phyloP scores from a whole-genome alignment of 345 rosid genomes.

The Murraya koenigii region DNA sequence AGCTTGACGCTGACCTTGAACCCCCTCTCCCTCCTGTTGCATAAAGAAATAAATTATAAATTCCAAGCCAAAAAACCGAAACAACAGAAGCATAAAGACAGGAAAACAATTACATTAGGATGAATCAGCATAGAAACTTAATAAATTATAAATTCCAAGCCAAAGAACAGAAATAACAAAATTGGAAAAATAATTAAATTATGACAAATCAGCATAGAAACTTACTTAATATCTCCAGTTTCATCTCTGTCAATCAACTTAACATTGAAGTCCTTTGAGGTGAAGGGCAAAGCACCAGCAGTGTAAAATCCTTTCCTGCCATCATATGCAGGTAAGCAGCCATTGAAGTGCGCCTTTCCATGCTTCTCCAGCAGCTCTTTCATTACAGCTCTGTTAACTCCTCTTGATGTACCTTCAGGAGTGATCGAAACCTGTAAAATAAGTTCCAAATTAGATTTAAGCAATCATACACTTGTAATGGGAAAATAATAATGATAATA shows the following conservation, averaged over 20 bases:
- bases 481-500: no score
- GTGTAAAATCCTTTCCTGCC: slow-evolving; percentile 57
- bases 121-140: neutral
- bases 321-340: slow-evolving; percentile 58
- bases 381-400: slow-evolving; percentile 48
- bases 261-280: slow-evolving; percentile 43
- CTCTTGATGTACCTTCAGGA: slow-evolving; percentile 51
- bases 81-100: neutral
- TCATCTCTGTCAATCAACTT: slow-evolving; percentile 50
- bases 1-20: slow-evolving; percentile 48
- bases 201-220: neutral
- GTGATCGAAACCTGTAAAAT: slow-evolving; percentile 41
- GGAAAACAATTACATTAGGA: neutral
- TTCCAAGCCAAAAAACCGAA: neutral
- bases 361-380: slow-evolving; percentile 39
- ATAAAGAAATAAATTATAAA: neutral
- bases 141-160: neutral
- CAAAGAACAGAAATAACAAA: neutral
- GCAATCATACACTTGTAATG: neutral
- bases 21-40: slow-evolving; percentile 45
- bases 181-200: neutral
- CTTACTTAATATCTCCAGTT: slow-evolving; percentile 37
- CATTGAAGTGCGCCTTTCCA: slow-evolving; percentile 39
- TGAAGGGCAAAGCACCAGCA: slow-evolving; percentile 52
- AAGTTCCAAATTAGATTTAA: neutral